These are phyloP conservation scores for Chytriomyces hyalinus DNA, from an alignment of 192 early-diverging fungal genomes.

Conservation along the genomic window DNA sequence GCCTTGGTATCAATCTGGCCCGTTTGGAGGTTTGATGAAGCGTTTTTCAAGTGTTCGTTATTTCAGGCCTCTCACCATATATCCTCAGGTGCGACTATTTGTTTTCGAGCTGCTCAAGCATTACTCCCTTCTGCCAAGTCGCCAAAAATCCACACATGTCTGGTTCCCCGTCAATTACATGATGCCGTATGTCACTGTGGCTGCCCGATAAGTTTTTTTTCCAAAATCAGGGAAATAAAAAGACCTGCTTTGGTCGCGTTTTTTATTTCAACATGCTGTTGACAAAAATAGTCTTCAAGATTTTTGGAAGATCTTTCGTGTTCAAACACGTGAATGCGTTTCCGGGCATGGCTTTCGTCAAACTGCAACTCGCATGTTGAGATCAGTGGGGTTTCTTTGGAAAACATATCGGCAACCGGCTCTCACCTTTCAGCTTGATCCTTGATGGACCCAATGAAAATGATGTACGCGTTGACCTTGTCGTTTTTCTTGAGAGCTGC, in stretches of 20 bases:
- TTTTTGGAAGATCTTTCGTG: conserved; percentile 50
- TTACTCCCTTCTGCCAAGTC: too few relatives aligned
- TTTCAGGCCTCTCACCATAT: too few relatives aligned
- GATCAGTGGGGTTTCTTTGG: background rate
- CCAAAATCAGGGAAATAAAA: too few relatives aligned
- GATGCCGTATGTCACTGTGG: too few relatives aligned
- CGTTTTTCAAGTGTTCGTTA: background rate
- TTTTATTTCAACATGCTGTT: conserved; percentile 37
- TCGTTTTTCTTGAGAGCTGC: conserved; percentile 72
- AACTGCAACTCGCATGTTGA: background rate
- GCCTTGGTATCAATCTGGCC: conserved; percentile 33
- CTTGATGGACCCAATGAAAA: conserved; percentile 82
- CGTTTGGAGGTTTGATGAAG: conserved; percentile 16
- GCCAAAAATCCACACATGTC: too few relatives aligned
- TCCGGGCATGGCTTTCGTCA: conserved; percentile 38
- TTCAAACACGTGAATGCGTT: conserved; percentile 47
- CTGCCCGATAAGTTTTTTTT: too few relatives aligned
- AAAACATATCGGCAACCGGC: background rate
- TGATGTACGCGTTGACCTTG: conserved; percentile 71
- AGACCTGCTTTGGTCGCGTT: too few relatives aligned
- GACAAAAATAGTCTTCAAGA: conserved; percentile 50
- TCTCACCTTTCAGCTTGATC: conserved; percentile 62
- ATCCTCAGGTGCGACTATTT: too few relatives aligned
- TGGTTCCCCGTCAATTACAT: too few relatives aligned
- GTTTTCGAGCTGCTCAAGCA: too few relatives aligned